Percentiles rank a stretch among this genome's conserved stretches.
phyloP scores from a whole-genome alignment of 2,329 filamentous ascomycete species.

The Pleurostoma richardsiae region DNA sequence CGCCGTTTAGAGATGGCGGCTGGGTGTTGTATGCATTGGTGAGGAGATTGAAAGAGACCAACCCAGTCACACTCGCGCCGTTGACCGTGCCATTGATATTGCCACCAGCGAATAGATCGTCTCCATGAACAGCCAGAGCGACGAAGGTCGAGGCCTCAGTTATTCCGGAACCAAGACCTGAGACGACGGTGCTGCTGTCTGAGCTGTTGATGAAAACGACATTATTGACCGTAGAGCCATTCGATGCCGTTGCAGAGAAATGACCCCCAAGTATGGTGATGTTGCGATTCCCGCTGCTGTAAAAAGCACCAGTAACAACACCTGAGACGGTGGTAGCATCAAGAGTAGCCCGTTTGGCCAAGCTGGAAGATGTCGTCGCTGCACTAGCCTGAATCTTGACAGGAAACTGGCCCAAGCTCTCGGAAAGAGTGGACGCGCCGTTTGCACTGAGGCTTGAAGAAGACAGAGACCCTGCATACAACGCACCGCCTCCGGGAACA shows the following conservation, averaged over 20 bases:
- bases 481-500: slow-evolving; percentile 54
- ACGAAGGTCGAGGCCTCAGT: slow-evolving; percentile 70
- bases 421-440: slow-evolving; percentile 63
- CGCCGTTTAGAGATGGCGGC: slow-evolving; percentile 69
- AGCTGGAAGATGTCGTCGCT: slow-evolving; percentile 19
- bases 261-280: slow-evolving; percentile 85
- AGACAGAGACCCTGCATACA: slow-evolving; percentile 80
- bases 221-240: slow-evolving; percentile 72
- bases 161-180: slow-evolving; percentile 63
- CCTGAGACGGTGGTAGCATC: slow-evolving; percentile 48
- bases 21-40: slow-evolving; percentile 62
- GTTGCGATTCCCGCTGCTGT: slow-evolving; percentile 65
- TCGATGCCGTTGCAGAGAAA: slow-evolving; percentile 65
- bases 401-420: slow-evolving; percentile 49
- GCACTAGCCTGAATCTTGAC: slow-evolving; percentile 45
- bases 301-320: slow-evolving; percentile 75
- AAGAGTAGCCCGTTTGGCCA: slow-evolving; percentile 41
- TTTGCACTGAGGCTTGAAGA: slow-evolving; percentile 70
- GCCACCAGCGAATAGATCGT: slow-evolving; percentile 78
- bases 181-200: slow-evolving; percentile 54
- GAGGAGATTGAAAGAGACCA: slow-evolving; percentile 75
- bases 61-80: slow-evolving; percentile 59
- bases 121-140: slow-evolving; percentile 61
- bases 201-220: slow-evolving; percentile 76
- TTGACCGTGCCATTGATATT: slow-evolving; percentile 67